Conservation (phyloP, 164 flowering plant genomes). For the Magnolia kwangsiensis region DNA sequence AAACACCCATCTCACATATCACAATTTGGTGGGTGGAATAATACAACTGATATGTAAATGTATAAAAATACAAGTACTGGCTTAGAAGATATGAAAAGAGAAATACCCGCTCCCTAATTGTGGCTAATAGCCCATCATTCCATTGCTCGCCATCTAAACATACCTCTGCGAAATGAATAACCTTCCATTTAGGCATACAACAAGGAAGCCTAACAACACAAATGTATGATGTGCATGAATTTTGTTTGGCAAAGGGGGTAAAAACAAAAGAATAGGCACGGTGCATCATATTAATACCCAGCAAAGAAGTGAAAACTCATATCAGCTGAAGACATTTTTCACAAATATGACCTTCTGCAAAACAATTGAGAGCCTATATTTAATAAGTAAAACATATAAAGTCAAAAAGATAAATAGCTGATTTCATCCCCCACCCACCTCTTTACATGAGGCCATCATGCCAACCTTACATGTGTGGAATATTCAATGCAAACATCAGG, state of each 20-base stretch:
- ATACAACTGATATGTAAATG: background rate
- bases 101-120: constrained; percentile 85
- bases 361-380: too few species aligned
- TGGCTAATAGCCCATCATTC: constrained; percentile 97
- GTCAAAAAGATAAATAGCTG: too few species aligned
- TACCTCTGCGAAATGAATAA: constrained; percentile 56
- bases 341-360: too few species aligned
- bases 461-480: too few species aligned
- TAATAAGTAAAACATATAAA: too few species aligned
- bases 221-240: background rate
- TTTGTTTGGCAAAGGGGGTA: too few species aligned
- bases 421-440: too few species aligned
- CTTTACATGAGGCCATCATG: too few species aligned
- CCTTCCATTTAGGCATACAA: constrained; percentile 10
- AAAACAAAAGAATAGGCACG: too few species aligned
- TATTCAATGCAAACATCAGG: too few species aligned
- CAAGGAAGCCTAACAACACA: background rate
- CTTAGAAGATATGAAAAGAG: constrained; percentile 7
- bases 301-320: background rate
- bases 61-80: too few species aligned
- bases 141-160: constrained; percentile 83
- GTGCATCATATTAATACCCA: too few species aligned
- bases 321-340: background rate
- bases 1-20: background rate
- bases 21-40: background rate